Conservation (phyloP, 2,329 filamentous ascomycete species). For the Penicillium sclerotigenum region DNA sequence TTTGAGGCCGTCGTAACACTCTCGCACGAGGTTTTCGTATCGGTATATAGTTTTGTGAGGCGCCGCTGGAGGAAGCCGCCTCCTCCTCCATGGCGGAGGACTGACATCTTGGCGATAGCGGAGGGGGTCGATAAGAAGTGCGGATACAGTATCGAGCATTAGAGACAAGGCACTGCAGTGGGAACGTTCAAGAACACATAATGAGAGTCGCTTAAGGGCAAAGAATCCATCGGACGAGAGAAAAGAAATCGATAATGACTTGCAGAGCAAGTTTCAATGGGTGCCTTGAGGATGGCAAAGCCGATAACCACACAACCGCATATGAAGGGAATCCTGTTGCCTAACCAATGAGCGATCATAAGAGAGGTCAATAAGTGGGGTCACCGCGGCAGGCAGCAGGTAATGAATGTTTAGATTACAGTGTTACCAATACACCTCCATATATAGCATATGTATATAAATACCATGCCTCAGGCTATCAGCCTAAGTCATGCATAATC, state of each 20-base stretch:
- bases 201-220: constrained; percentile 8
- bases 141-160: constrained; percentile 15
- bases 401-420: constrained; percentile 7
- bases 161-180: constrained; percentile 8
- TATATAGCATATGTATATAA: neutral
- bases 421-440: constrained; percentile 2
- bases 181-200: constrained; percentile 15
- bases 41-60: constrained; percentile 60
- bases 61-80: constrained; percentile 46
- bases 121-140: constrained; percentile 16
- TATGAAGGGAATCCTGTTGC: constrained; percentile 42
- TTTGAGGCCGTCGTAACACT: constrained; percentile 51
- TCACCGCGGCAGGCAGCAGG: constrained; percentile 35
- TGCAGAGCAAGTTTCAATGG: constrained; percentile 14
- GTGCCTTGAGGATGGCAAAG: constrained; percentile 20
- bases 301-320: constrained; percentile 28
- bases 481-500: too few species aligned
- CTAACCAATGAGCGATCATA: constrained; percentile 38
- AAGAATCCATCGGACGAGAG: constrained; percentile 10
- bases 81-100: constrained; percentile 43
- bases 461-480: neutral
- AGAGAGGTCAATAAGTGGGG: neutral
- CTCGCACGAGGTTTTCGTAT: constrained; percentile 62
- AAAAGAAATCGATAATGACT: constrained; percentile 6
- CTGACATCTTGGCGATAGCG: constrained; percentile 42